Percentiles rank a stretch among this genome's conserved stretches.
Conservation (phyloP, 768 basidiomycete species). For the Lentinula lateritia region DNA sequence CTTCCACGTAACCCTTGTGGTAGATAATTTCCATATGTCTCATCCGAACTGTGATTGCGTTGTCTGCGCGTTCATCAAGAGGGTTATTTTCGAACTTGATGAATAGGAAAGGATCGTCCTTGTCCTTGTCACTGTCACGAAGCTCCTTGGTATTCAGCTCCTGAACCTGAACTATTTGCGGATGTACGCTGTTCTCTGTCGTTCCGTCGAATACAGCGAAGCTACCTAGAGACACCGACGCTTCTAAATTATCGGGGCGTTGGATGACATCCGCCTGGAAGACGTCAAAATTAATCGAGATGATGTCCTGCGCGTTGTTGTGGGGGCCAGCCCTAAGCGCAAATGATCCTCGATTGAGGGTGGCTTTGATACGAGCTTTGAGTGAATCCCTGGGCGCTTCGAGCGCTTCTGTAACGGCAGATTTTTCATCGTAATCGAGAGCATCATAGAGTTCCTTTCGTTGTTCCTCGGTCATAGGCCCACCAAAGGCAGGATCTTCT, state of each 20-base stretch:
- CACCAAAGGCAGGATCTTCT: conserved; percentile 54
- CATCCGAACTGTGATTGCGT: conserved; percentile 82
- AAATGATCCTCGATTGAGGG: conserved; percentile 85
- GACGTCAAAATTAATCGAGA: conserved; percentile 82
- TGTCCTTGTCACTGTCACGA: conserved; percentile 15
- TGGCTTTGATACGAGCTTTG: conserved; percentile 67
- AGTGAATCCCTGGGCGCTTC: conserved; percentile 75
- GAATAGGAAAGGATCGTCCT: conserved; percentile 72
- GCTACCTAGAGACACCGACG: conserved; percentile 76
- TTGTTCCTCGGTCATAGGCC: conserved; percentile 84
- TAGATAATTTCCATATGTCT: conserved; percentile 97
- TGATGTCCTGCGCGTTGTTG: conserved; percentile 57
- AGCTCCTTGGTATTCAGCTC: conserved; percentile 12
- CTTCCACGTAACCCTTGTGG: conserved; percentile 90
- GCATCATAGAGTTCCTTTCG: conserved; percentile 84
- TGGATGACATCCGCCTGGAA: conserved; percentile 84
- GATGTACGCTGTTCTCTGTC: conserved; percentile 69
- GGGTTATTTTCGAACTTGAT: conserved; percentile 91
- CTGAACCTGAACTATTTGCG: conserved; percentile 82
- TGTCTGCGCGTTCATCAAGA: conserved; percentile 87
- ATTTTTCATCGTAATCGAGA: conserved; percentile 88
- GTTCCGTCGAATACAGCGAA: conserved; percentile 93
- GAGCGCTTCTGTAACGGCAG: conserved; percentile 62
- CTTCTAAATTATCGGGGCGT: conserved; percentile 82
- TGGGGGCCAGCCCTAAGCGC: conserved; percentile 74